A percentile compares a stretch with the other conserved stretches of the same genome.
Evolutionary conservation across 257 asterid genomes (phyloP).

Genomic region (Solanum megistacrolobum): DNA sequence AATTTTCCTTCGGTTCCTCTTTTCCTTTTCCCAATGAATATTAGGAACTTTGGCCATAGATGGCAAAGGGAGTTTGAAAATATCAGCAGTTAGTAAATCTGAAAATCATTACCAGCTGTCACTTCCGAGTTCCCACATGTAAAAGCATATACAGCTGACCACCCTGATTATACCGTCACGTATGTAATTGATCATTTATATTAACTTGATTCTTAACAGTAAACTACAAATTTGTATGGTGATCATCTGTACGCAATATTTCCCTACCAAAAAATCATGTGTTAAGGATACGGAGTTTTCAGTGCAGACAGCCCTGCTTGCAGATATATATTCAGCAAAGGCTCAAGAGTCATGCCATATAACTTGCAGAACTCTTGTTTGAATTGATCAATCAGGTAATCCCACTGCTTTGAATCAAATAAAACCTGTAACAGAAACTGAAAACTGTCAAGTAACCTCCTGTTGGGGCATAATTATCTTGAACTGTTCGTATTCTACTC

Average conservation of each 20-base stretch:
- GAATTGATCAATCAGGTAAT: constrained; percentile 75
- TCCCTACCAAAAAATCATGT: not conserved
- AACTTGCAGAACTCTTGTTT: constrained; percentile 94
- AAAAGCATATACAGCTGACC: not conserved
- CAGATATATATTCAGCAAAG: constrained; percentile 78
- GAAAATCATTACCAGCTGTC: not conserved
- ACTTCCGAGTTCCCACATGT: not conserved
- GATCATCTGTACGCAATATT: not conserved
- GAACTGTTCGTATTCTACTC: not conserved
- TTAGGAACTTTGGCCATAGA: not conserved
- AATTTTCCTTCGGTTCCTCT: not conserved
- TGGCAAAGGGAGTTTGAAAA: not conserved
- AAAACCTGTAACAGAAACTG: constrained; percentile 42
- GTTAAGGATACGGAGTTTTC: constrained; percentile 97
- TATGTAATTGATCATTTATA: not conserved
- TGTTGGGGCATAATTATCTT: not conserved
- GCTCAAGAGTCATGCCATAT: constrained; percentile 97
- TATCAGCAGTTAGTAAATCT: not conserved
- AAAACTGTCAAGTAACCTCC: not conserved
- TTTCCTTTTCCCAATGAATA: not conserved
- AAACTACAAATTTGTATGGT: not conserved
- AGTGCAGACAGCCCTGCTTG: constrained; percentile 96
- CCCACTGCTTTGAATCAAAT: constrained; percentile 92
- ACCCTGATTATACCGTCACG: not conserved
- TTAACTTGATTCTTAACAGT: not conserved